Evolutionary conservation across 2,329 filamentous ascomycete genomes (phyloP).

Genomic region (Phoma sp.): DNA sequence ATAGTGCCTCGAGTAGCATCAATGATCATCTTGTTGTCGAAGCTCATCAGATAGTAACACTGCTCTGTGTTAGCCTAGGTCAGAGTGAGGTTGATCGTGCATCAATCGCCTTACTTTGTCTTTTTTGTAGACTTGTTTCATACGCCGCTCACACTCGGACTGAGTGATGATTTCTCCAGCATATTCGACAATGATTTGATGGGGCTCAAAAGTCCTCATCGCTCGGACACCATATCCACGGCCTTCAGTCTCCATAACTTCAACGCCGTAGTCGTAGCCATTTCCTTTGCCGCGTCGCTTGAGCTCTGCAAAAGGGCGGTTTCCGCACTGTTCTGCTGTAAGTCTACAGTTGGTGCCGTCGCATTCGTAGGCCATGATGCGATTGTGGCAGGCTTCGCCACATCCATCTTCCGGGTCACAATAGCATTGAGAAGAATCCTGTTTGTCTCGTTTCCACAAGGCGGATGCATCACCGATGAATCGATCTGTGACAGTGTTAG

Average conservation of each 20-base stretch:
- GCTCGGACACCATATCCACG: conserved; percentile 91
- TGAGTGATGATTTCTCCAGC: conserved; percentile 97
- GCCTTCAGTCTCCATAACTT: conserved; percentile 89
- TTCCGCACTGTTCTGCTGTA: conserved; percentile 75
- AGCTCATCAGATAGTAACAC: conserved; percentile 99
- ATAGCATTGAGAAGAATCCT: conserved; percentile 72
- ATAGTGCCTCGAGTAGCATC: conserved; percentile 96
- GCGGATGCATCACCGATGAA: conserved; percentile 84
- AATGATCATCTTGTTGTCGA: conserved; percentile 98
- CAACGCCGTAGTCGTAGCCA: conserved; percentile 90
- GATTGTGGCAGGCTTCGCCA: conserved; percentile 88
- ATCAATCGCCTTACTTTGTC: conserved; percentile 71
- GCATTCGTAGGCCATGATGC: conserved; percentile 97
- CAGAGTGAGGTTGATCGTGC: not conserved
- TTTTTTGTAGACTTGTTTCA: conserved; percentile 92
- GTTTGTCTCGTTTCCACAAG: conserved; percentile 80
- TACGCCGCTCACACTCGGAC: conserved; percentile 88
- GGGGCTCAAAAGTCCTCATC: conserved; percentile 83
- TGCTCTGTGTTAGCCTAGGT: conserved; percentile 50
- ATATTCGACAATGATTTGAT: conserved; percentile 98
- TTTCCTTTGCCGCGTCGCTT: conserved; percentile 72
- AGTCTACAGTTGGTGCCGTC: conserved; percentile 87
- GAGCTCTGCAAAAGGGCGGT: conserved; percentile 85
- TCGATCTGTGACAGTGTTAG: conserved; percentile 66
- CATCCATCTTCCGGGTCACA: conserved; percentile 72